A percentile compares a stretch with the other conserved stretches of the same genome.
These are phyloP conservation scores for Terfezia boudieri DNA, from an alignment of 495 filamentous ascomycete species.

Conservation along the genomic window DNA sequence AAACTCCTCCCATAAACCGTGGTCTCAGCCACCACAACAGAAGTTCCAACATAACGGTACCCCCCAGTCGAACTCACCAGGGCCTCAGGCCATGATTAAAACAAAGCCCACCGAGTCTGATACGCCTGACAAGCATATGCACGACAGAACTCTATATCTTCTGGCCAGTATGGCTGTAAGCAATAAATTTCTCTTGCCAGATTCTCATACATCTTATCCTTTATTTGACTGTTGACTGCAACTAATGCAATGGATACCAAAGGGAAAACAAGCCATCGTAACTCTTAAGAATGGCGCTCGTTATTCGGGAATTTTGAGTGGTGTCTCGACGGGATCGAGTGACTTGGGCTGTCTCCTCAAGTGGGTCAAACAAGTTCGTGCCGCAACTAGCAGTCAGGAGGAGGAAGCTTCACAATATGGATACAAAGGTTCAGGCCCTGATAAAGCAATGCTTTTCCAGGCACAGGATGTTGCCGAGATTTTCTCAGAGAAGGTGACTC, in stretches of 20 bases:
- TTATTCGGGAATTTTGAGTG: slow-evolving; percentile 49
- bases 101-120: slow-evolving; percentile 28
- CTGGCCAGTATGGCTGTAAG: slow-evolving; percentile 42
- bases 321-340: slow-evolving; percentile 32
- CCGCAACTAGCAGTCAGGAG: slow-evolving; percentile 26
- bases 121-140: slow-evolving; percentile 37
- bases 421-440: slow-evolving; percentile 37
- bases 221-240: no score
- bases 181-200: slow-evolving; percentile 1
- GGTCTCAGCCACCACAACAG: slow-evolving; percentile 12
- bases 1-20: slow-evolving; percentile 14
- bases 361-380: slow-evolving; percentile 52
- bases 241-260: slow-evolving; percentile 7
- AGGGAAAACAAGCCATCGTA: slow-evolving; percentile 49
- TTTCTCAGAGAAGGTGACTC: slow-evolving; percentile 27
- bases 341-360: slow-evolving; percentile 48
- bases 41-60: slow-evolving; percentile 14
- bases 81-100: slow-evolving; percentile 23
- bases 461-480: slow-evolving; percentile 52
- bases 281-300: slow-evolving; percentile 47
- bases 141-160: slow-evolving; percentile 42
- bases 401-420: slow-evolving; percentile 34
- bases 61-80: slow-evolving; percentile 10
- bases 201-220: not conserved
- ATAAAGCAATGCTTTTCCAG: slow-evolving; percentile 58